These are phyloP conservation scores for Schwanniomyces yamadae DNA, from an alignment of 805 yeast species.

Conservation along the genomic window DNA sequence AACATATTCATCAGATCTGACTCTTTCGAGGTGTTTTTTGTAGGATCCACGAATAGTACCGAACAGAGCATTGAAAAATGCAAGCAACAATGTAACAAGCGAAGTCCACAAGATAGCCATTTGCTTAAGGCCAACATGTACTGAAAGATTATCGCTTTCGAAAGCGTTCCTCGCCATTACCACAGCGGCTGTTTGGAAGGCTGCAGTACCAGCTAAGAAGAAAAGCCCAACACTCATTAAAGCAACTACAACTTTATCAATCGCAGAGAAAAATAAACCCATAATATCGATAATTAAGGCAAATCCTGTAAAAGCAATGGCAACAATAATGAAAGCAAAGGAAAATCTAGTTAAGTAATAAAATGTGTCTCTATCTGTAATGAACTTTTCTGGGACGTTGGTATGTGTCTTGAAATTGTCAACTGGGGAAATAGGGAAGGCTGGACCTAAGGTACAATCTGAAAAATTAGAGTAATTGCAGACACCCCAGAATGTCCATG, in stretches of 20 bases:
- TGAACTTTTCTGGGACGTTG: conserved; percentile 55
- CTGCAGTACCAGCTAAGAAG: conserved; percentile 60
- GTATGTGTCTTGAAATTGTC: conserved; percentile 60
- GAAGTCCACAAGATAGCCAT: conserved; percentile 74
- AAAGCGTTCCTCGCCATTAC: conserved; percentile 78
- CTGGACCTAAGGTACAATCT: conserved; percentile 57
- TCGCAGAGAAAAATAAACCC: conserved; percentile 53
- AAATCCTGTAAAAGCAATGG: conserved; percentile 62
- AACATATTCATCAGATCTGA: conserved; percentile 26
- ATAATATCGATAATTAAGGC: conserved; percentile 55
- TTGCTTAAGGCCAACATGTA: conserved; percentile 55
- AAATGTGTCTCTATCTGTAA: conserved; percentile 53
- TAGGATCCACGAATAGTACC: conserved; percentile 49
- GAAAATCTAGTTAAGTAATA: conserved; percentile 66
- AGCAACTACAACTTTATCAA: conserved; percentile 54
- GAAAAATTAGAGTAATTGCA: conserved; percentile 61
- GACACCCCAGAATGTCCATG: conserved; percentile 84
- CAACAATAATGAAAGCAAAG: conserved; percentile 60
- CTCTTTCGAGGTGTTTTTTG: conserved; percentile 47
- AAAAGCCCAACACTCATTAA: conserved; percentile 52
- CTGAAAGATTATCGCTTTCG: conserved; percentile 40
- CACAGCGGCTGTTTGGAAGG: conserved; percentile 71
- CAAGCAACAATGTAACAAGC: conserved; percentile 49
- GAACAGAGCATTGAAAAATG: conserved; percentile 53
- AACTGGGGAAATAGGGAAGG: conserved; percentile 81